Base-by-base conservation (phyloP, 805 yeast species). In the Metschnikowia picachoensis region DNA sequence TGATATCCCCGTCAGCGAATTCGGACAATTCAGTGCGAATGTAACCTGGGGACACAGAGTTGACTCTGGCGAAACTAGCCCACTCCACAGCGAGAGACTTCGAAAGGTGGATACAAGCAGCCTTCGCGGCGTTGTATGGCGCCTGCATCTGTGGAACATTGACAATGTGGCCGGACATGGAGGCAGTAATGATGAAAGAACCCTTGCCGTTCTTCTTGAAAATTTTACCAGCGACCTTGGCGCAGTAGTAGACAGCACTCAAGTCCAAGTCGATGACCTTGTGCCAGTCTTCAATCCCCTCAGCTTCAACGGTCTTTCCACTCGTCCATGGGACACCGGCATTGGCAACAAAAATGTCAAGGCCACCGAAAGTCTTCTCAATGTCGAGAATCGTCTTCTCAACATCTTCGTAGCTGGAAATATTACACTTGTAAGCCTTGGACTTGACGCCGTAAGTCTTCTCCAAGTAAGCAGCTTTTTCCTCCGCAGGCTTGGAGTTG, bases 261-360 rank as follows among this genome's bases (percentile, higher is more conserved):
- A 72, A 58, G 54, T 72, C 76, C 50, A 68, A 60, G 56, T 70
- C 69, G 32, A 71, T 57, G 46, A 72, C 55, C 52, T 64, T 63
- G 27, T 66, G 52, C 71, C 70, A 72, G 32, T 54, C 47, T 17
- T 62, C 68, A 37, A 59, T 60, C 15, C 68, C 70, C 35, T 68
- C 64, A 31, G 61, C 72, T 29, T 70, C 70, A 41, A 69, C 51
- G 48, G 62, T 59, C 39, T 42, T 32, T 20, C 60, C 60, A 17
- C 77, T 72, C 17, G 80, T 75, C 95, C 95, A 88, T 13, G 89
- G 82, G 39, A 87, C 80, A 44, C 96, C 96, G n/a, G 96, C 96
- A 64, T 89, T 89, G 59, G 95, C 95, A 35, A 89, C 95, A 58
- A 87, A 84, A 34, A 87, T 70, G 65, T 89, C 96, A 53, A 89